Conservation (phyloP, 495 filamentous ascomycete genomes). For the Cudoniella acicularis region DNA sequence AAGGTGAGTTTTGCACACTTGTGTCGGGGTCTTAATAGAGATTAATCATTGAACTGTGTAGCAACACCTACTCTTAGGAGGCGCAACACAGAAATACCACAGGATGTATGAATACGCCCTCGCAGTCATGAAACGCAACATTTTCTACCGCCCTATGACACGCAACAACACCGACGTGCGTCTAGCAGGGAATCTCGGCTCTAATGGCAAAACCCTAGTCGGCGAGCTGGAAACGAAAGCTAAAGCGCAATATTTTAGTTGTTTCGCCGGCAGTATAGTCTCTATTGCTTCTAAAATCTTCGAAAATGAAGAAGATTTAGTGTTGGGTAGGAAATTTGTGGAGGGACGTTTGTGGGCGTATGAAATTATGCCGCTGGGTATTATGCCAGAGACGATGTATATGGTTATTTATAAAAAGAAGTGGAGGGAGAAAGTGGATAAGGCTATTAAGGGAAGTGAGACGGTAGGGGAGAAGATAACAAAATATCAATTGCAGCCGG, state of each 20-base stretch:
- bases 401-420: slow-evolving; percentile 40
- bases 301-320: slow-evolving; percentile 61
- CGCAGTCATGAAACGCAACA: slow-evolving; percentile 33
- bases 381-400: slow-evolving; percentile 72
- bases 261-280: slow-evolving; percentile 90
- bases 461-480: not conserved
- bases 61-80: slow-evolving; percentile 67
- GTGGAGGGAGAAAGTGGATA: not conserved
- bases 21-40: too few relatives aligned
- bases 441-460: not conserved
- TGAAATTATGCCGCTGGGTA: slow-evolving; percentile 65
- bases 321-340: slow-evolving; percentile 72
- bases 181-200: slow-evolving; percentile 51
- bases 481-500: not conserved
- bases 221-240: slow-evolving; percentile 26
- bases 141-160: slow-evolving; percentile 82
- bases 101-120: slow-evolving; percentile 68
- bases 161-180: slow-evolving; percentile 68
- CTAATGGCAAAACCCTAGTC: slow-evolving; percentile 22
- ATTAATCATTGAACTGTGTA: slow-evolving; percentile 51
- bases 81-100: slow-evolving; percentile 66
- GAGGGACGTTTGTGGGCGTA: slow-evolving; percentile 92
- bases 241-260: slow-evolving; percentile 52
- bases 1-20: slow-evolving; percentile 71
- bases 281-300: slow-evolving; percentile 78